Evolutionary conservation across 2,329 filamentous ascomycete species (phyloP), one percentile per base, ranked within the genome.

Genomic region (Talaromyces sp.): DNA sequence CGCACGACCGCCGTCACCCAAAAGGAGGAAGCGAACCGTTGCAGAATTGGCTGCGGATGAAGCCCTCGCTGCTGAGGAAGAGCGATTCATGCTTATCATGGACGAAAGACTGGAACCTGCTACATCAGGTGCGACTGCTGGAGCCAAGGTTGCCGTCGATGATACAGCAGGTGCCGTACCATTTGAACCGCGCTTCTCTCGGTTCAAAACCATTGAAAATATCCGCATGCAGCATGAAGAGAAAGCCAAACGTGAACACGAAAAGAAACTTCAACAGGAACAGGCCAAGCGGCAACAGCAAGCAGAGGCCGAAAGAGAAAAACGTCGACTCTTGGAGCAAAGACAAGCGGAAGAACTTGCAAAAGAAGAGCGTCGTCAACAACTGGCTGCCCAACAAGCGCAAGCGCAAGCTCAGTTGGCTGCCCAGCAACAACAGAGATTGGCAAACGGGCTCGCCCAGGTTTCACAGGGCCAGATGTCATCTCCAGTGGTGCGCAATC

Each of bases 11-110:
- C 93, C 95, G 0, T 85, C 89, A 64, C 92, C 92, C 2, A 97
- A 96, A 81, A 88, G 88, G 7, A 84, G 95, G 63, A 98, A 99
- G 82, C 87, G 93, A 66, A 99, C 95, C 0, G 88, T 96, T 18
- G 95, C 95, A 8, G 93, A 99, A 73, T 86, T 98, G 80, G 95
- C 92, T 8, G 93, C 93, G 7, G 95, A 99, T 71, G 93, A 99
- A 77, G 93, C 95, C 0, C 83, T 92, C 64, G 92, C 92, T 0
- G 93, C 93, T 23, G 91, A 92, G 64, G 88, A 92, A 67, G 93
- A 99, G 76, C 86, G 92, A 54, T 96, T 92, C 68, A 95, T 99
- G 92, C 87, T 98, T 58, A 88, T 91, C 23, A 86, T 93, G 77
- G 95, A 99, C 71, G 93, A 97, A 69, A 85, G 92, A 5, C 83